Percentiles rank a stretch among this genome's conserved stretches.
Evolutionary conservation across 2,329 filamentous ascomycete genomes (phyloP).

Genomic region (Epicoccum nigrum): DNA sequence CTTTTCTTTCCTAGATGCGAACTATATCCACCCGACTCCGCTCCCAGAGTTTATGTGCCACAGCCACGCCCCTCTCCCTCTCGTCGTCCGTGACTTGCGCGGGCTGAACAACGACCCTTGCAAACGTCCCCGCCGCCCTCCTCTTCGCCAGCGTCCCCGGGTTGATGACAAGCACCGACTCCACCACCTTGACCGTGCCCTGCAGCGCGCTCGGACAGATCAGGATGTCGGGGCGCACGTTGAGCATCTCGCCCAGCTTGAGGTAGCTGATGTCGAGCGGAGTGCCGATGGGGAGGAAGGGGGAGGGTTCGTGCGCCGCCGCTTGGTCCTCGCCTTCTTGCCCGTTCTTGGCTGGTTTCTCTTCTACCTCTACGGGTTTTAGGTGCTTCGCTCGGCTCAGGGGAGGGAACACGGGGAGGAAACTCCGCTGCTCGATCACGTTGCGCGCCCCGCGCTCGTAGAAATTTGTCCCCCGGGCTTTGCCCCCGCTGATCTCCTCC

Average conservation of each 20-base stretch:
- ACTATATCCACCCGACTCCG: slow-evolving; percentile 86
- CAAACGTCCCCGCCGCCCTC: slow-evolving; percentile 83
- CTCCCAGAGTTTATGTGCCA: slow-evolving; percentile 79
- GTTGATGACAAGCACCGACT: slow-evolving; percentile 89
- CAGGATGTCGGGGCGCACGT: slow-evolving; percentile 82
- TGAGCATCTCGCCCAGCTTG: slow-evolving; percentile 89
- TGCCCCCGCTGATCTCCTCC: slow-evolving; percentile 70
- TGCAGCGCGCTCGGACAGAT: slow-evolving; percentile 82
- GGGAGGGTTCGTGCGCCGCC: slow-evolving; percentile 46
- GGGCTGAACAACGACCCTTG: slow-evolving; percentile 76
- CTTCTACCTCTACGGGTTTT: slow-evolving; percentile 40
- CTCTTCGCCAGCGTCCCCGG: slow-evolving; percentile 87
- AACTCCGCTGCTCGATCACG: slow-evolving; percentile 88
- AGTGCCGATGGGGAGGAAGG: slow-evolving; percentile 63
- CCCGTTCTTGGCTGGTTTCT: slow-evolving; percentile 53
- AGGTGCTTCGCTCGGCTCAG: slow-evolving; percentile 71
- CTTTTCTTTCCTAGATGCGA: slow-evolving; percentile 59
- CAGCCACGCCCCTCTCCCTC: slow-evolving; percentile 57
- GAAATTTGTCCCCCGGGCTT: slow-evolving; percentile 63
- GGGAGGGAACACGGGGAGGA: slow-evolving; percentile 87
- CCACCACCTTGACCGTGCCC: slow-evolving; percentile 89
- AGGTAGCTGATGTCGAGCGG: slow-evolving; percentile 83
- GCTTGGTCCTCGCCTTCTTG: slow-evolving; percentile 55
- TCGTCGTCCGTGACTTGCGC: slow-evolving; percentile 66
- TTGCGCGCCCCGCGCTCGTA: slow-evolving; percentile 76